Evolutionary conservation across 2,329 filamentous ascomycete genomes (phyloP).

Genomic region (Hypoxylon sp.): DNA sequence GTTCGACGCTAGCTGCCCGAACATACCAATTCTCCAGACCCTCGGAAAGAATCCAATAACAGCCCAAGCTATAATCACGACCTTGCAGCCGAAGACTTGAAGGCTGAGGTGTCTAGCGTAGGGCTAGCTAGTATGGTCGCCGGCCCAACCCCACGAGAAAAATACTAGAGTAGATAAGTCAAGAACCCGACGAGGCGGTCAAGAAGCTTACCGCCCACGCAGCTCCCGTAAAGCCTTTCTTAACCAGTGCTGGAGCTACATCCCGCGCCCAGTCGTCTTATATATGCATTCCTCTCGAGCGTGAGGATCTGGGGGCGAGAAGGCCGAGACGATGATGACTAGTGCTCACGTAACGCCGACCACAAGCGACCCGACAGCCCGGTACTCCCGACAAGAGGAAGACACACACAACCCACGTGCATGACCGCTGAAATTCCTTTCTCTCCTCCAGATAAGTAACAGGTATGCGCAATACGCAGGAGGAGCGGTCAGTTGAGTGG

Average conservation of each 20-base stretch:
- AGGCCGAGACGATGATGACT: background rate
- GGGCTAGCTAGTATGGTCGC: background rate
- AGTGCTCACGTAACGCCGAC: constrained; percentile 20
- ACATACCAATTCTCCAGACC: background rate
- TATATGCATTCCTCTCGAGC: constrained; percentile 1
- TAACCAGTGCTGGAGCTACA: background rate
- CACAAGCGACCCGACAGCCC: constrained; percentile 18
- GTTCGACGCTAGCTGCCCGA: background rate
- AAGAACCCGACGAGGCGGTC: background rate
- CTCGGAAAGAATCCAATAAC: background rate
- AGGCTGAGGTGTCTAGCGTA: background rate
- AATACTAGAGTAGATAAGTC: background rate
- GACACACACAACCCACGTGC: constrained; percentile 33
- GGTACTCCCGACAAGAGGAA: constrained; percentile 27
- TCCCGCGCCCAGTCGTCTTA: constrained; percentile 14
- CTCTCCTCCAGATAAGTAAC: too few species aligned
- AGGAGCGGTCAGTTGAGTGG: constrained; percentile 26
- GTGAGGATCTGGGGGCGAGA: too few species aligned
- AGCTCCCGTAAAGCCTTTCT: background rate
- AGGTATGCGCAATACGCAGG: background rate
- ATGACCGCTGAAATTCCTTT: too few species aligned
- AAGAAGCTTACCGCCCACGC: background rate
- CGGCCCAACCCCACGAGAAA: background rate
- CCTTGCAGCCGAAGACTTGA: background rate
- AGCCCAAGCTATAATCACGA: background rate